phyloP scores from a whole-genome alignment of 371 early-diverging fungal genomes.

The Lichtheimia ornata region DNA sequence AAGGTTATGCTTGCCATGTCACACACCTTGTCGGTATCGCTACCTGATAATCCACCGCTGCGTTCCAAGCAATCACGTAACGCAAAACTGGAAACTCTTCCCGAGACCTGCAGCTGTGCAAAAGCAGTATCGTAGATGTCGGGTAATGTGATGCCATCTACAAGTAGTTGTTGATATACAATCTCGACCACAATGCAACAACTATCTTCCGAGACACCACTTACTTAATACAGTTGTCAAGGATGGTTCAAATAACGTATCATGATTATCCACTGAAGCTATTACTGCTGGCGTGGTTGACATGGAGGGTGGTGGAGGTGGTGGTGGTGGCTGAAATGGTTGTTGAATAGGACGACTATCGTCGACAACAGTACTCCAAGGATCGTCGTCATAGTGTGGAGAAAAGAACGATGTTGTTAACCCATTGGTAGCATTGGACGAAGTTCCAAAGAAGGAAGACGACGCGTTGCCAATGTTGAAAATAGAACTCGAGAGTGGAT shows the following conservation, averaged over 20 bases:
- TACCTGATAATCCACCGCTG: slow-evolving; percentile 54
- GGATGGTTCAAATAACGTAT: slow-evolving; percentile 5
- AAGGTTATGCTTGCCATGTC: slow-evolving; percentile 7
- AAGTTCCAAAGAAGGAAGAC: slow-evolving; percentile 7
- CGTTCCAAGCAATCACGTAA: slow-evolving; percentile 49
- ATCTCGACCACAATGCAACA: not conserved
- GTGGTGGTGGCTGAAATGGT: not conserved
- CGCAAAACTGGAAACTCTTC: slow-evolving; percentile 51
- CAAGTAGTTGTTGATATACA: slow-evolving; percentile 1
- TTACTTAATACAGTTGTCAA: slow-evolving; percentile 25
- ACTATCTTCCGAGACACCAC: not conserved
- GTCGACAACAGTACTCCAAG: slow-evolving; percentile 15
- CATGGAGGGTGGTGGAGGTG: too few relatives aligned
- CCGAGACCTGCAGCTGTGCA: slow-evolving; percentile 50
- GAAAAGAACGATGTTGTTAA: slow-evolving; percentile 16
- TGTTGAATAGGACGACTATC: not conserved
- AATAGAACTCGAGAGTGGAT: slow-evolving; percentile 17
- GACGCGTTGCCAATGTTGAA: slow-evolving; percentile 11
- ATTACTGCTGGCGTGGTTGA: not conserved
- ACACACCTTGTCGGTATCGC: slow-evolving; percentile 57
- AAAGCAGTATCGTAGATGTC: slow-evolving; percentile 62
- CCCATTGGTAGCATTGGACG: slow-evolving; percentile 1
- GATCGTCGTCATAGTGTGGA: slow-evolving; percentile 20
- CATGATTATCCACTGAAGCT: not conserved
- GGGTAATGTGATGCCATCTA: slow-evolving; percentile 60